Conservation (phyloP, 352 stramenopile genomes). For the Chloridella minuta region DNA sequence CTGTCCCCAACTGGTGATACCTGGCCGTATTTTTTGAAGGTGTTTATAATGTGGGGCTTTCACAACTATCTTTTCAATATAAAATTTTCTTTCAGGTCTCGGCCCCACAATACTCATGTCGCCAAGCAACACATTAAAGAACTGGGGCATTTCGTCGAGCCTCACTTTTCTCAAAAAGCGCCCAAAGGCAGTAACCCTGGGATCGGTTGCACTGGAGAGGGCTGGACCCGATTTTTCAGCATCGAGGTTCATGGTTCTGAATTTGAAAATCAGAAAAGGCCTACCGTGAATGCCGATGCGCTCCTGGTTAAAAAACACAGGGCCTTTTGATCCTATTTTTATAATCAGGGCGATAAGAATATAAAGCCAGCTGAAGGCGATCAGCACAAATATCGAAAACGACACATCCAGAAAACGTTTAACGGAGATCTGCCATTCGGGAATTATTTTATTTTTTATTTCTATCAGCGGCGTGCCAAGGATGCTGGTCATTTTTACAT, state of each 20-base stretch:
- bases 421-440: no score
- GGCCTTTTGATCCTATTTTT: background rate
- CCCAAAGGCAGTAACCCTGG: background rate
- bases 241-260: background rate
- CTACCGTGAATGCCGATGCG: background rate
- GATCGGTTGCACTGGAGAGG: background rate
- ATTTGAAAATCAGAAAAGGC: background rate
- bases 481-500: no score
- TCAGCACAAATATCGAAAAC: no score
- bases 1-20: no score
- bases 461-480: no score
- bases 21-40: no score
- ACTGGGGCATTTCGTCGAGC: background rate
- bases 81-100: background rate
- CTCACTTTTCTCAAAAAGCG: background rate
- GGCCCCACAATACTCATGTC: background rate
- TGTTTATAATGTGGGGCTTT: no score
- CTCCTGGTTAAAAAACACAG: background rate
- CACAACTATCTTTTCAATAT: no score
- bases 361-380: background rate
- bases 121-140: background rate
- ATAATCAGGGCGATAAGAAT: background rate
- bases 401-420: no score
- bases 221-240: background rate
- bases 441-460: no score